phyloP scores from a whole-genome alignment of 768 basidiomycete genomes.

The Phylloporus rhodoxanthus region DNA sequence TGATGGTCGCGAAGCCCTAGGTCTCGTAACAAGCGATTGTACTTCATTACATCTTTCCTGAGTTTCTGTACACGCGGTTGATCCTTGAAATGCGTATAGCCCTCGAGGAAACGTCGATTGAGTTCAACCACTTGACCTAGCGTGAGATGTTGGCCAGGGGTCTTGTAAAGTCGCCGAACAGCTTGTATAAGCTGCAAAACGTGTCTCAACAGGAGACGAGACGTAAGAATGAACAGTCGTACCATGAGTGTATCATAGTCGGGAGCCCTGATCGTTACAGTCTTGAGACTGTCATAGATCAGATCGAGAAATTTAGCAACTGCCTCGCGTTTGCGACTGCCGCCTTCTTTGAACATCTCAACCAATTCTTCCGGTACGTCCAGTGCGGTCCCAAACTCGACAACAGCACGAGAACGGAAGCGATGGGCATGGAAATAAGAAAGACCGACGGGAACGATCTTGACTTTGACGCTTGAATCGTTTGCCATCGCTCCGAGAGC shows the following conservation, averaged over 20 bases:
- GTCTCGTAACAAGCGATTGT: conserved; percentile 83
- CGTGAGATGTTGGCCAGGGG: conserved; percentile 89
- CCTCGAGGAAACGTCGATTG: conserved; percentile 88
- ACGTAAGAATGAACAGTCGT: conserved; percentile 19
- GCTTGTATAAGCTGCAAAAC: conserved; percentile 82
- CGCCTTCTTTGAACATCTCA: conserved; percentile 88
- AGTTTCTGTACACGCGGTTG: conserved; percentile 84
- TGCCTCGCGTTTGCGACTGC: conserved; percentile 81
- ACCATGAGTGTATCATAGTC: conserved; percentile 99
- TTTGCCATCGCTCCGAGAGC: conserved; percentile 96
- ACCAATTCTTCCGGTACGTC: conserved; percentile 89
- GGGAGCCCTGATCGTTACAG: conserved; percentile 91
- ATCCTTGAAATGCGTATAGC: conserved; percentile 88
- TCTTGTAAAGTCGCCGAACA: conserved; percentile 86
- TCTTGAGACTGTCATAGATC: conserved; percentile 89
- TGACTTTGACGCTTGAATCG: conserved; percentile 78
- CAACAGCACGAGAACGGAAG: conserved; percentile 94
- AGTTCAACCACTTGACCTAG: conserved; percentile 94
- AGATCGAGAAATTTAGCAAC: conserved; percentile 84
- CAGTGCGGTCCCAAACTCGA: conserved; percentile 90
- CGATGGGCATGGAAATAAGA: conserved; percentile 74
- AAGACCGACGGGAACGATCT: conserved; percentile 83
- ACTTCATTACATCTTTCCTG: conserved; percentile 74
- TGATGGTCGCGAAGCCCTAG: conserved; percentile 93
- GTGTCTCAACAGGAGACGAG: conserved; percentile 1